A percentile compares a stretch with the other conserved stretches of the same genome.
These are phyloP conservation scores for Ophiosphaerella korrae DNA, from an alignment of 2,329 filamentous ascomycete genomes.

Conservation along the genomic window DNA sequence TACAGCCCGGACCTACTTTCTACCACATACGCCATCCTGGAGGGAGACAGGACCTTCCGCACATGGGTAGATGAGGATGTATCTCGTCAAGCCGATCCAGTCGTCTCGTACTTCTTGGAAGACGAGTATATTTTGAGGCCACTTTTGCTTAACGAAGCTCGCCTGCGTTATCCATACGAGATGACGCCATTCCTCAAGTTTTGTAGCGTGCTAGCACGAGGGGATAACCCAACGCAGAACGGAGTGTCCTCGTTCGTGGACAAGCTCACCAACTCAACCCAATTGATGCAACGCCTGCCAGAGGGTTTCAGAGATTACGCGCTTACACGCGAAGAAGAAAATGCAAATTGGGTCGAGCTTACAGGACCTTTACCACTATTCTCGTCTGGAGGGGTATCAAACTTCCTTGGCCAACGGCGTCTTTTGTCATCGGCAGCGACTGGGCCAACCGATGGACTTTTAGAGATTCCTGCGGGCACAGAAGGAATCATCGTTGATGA, in stretches of 20 bases:
- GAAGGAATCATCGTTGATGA: conserved; percentile 77
- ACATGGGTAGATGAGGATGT: conserved; percentile 33
- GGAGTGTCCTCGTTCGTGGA: conserved; percentile 60
- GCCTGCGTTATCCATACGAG: conserved; percentile 84
- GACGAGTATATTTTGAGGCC: conserved; percentile 62
- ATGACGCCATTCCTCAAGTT: conserved; percentile 77
- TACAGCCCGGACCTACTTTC: conserved; percentile 75
- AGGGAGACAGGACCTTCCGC: conserved; percentile 52
- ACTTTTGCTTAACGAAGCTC: conserved; percentile 68
- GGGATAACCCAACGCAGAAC: conserved; percentile 52
- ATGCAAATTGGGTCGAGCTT: conserved; percentile 77
- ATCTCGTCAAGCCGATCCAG: conserved; percentile 32
- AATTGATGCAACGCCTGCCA: conserved; percentile 79
- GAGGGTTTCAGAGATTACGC: conserved; percentile 74
- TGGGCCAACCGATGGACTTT: conserved; percentile 45
- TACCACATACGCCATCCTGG: conserved; percentile 68
- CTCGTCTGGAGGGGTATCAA: conserved; percentile 20
- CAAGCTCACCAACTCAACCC: conserved; percentile 71
- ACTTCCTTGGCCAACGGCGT: conserved; percentile 29
- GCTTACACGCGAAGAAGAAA: conserved; percentile 82
- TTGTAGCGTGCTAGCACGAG: conserved; percentile 66
- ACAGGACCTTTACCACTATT: conserved; percentile 69
- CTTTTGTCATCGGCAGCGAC: conserved; percentile 22
- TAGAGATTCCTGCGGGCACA: conserved; percentile 70
- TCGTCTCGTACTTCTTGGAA: conserved; percentile 60